Conservation (phyloP, 805 yeast species). For the Lipomyces sp. region DNA sequence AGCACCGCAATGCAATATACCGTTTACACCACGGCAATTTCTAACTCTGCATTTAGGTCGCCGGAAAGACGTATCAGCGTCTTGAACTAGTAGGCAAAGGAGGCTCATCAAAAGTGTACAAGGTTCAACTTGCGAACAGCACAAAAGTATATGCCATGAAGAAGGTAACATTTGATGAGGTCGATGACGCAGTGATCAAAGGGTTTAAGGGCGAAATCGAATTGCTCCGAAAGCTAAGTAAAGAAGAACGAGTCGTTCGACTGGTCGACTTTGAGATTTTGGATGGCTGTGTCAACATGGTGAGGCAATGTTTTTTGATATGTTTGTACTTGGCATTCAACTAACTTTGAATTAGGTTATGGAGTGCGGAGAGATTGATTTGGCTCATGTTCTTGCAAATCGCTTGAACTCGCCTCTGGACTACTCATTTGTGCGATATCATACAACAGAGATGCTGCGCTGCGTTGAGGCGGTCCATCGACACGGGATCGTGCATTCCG, state of each 20-base stretch:
- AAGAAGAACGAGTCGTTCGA: slow-evolving; percentile 70
- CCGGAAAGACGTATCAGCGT: slow-evolving; percentile 60
- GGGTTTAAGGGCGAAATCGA: slow-evolving; percentile 92
- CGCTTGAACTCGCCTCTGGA: slow-evolving; percentile 55
- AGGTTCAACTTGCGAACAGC: slow-evolving; percentile 52
- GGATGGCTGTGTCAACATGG: slow-evolving; percentile 60
- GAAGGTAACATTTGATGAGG: slow-evolving; percentile 69
- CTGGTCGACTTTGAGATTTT: slow-evolving; percentile 70
- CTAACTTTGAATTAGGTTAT: slow-evolving; percentile 40
- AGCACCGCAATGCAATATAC: slow-evolving; percentile 38
- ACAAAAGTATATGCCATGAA: slow-evolving; percentile 73
- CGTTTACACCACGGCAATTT: background rate
- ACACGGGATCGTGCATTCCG: slow-evolving; percentile 81
- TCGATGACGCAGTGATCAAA: slow-evolving; percentile 66
- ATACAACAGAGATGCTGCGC: slow-evolving; percentile 69
- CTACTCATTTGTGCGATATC: slow-evolving; percentile 71
- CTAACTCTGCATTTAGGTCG: slow-evolving; percentile 7
- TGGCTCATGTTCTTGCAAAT: slow-evolving; percentile 72
- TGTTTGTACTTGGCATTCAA: background rate
- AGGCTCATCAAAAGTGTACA: slow-evolving; percentile 88
- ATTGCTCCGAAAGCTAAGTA: slow-evolving; percentile 56
- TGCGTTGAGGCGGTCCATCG: slow-evolving; percentile 88
- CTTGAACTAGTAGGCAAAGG: slow-evolving; percentile 83
- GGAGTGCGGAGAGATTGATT: slow-evolving; percentile 94
- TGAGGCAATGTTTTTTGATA: slow-evolving; percentile 32